Evolutionary conservation across 169 alveolate species (phyloP).

Genomic region (Plasmodium berghei): DNA sequence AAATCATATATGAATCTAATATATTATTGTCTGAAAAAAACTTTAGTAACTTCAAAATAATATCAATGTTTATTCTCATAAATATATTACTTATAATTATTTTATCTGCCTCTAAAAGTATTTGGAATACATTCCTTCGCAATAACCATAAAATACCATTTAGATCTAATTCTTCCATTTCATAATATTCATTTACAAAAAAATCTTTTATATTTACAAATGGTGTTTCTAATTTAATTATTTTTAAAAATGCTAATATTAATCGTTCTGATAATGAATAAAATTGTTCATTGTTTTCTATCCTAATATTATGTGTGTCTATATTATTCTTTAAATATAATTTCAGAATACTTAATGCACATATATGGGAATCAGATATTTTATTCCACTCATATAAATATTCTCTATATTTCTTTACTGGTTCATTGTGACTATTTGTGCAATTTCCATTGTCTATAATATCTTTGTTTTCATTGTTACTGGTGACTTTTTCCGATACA

Average conservation of each 20-base stretch:
- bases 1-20: conserved; percentile 61
- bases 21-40: conserved; percentile 67
- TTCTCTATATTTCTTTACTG: conserved; percentile 44
- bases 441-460: background rate
- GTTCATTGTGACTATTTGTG: too few relatives aligned
- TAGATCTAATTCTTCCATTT: conserved; percentile 71
- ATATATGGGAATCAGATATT: conserved; percentile 63
- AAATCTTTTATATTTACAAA: conserved; percentile 38
- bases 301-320: conserved; percentile 21
- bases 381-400: conserved; percentile 69
- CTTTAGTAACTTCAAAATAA: conserved; percentile 54
- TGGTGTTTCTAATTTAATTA: conserved; percentile 64
- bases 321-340: conserved; percentile 48
- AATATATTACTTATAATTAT: conserved; percentile 71
- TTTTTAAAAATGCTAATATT: conserved; percentile 58
- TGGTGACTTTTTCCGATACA: background rate
- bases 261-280: conserved; percentile 66
- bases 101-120: conserved; percentile 71
- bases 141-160: conserved; percentile 72
- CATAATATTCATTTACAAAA: conserved; percentile 27
- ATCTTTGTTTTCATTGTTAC: background rate
- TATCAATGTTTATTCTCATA: conserved; percentile 61
- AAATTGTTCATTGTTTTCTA: conserved; percentile 71
- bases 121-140: conserved; percentile 73
- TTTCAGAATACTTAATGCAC: conserved; percentile 70